Evolutionary conservation across 257 asterid species (phyloP).

Genomic region (Ocimum tenuiflorum): DNA sequence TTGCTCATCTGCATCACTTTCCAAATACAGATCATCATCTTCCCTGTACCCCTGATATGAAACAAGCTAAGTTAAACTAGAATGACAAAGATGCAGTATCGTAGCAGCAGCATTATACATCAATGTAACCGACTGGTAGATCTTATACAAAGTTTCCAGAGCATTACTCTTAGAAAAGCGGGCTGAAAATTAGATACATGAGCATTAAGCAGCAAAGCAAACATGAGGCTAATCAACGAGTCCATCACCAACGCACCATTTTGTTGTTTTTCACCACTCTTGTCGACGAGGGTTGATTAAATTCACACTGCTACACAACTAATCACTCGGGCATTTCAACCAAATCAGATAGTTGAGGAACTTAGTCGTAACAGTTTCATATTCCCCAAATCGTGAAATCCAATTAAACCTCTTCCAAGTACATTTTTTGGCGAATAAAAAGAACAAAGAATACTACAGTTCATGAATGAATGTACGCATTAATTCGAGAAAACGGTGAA

Average conservation of each 20-base stretch:
- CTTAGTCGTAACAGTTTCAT: not conserved
- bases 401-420: not conserved
- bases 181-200: not conserved
- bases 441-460: not conserved
- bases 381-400: not conserved
- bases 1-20: slow-evolving; percentile 97
- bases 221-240: not conserved
- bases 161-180: not conserved
- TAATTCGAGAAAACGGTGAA: not conserved
- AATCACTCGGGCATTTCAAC: not conserved
- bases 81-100: not conserved
- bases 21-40: slow-evolving; percentile 78
- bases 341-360: not conserved
- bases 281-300: not conserved
- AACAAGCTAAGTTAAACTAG: slow-evolving; percentile 4
- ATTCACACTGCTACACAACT: not conserved
- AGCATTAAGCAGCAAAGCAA: not conserved
- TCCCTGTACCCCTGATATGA: slow-evolving; percentile 85
- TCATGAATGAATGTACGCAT: not conserved
- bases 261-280: not conserved
- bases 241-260: not conserved
- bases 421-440: not conserved
- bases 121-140: no score
- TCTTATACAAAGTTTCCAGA: not conserved
- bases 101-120: not conserved